phyloP scores from a whole-genome alignment of 2,329 filamentous ascomycete species.

The Aspergillus sp. region DNA sequence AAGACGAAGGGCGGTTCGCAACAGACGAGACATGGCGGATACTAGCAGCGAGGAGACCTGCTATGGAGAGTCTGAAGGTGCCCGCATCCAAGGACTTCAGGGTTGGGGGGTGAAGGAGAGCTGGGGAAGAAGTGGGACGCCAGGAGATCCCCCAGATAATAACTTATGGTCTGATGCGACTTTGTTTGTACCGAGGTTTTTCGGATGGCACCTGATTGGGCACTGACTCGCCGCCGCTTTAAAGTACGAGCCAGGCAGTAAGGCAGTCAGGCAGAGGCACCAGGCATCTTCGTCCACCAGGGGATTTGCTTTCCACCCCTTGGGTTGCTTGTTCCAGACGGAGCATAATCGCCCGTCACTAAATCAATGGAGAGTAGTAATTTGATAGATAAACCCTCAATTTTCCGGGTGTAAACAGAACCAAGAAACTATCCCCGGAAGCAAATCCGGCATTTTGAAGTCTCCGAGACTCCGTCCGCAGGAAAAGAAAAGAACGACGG shows the following conservation, averaged over 20 bases:
- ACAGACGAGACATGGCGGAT: conserved; percentile 15
- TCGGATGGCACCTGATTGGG: neutral
- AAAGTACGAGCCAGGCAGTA: neutral
- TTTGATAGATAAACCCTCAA: too few relatives aligned
- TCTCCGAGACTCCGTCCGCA: neutral
- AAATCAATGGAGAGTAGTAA: neutral
- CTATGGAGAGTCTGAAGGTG: neutral
- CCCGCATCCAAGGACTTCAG: neutral
- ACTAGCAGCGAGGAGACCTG: neutral
- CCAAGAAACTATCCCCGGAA: too few relatives aligned
- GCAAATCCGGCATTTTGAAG: neutral
- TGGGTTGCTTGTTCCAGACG: too few relatives aligned
- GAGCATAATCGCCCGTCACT: neutral
- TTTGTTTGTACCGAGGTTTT: too few relatives aligned
- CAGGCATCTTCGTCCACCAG: neutral
- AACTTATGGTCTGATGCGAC: too few relatives aligned
- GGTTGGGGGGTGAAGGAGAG: too few relatives aligned
- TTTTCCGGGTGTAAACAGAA: too few relatives aligned
- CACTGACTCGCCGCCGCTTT: neutral
- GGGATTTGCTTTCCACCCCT: neutral
- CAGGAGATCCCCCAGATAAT: too few relatives aligned
- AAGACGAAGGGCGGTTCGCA: conserved; percentile 12
- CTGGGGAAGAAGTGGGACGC: too few relatives aligned
- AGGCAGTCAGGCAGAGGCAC: neutral
- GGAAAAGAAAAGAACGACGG: neutral